Evolutionary conservation across 352 stramenopile species (phyloP), one percentile per base, ranked within the genome.

Genomic region (Globisporangium canariense): DNA sequence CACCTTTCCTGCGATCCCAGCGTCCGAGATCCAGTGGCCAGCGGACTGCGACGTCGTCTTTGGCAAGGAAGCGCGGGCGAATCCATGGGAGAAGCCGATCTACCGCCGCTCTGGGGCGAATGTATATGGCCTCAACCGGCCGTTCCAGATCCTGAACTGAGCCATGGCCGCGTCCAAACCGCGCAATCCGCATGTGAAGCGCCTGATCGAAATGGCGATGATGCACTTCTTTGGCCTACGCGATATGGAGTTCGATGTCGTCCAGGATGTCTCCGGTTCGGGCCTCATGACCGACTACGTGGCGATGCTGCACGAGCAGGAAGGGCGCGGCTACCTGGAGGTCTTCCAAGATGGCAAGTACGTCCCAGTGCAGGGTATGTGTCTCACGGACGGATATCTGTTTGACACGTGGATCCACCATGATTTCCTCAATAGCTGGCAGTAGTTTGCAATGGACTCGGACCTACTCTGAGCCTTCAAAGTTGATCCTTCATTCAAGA

Each of bases 251-350:
- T 4, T 18, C 4, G 5, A 16, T 14, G 14, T 60, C n/a, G 36
- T 71, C 32, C 65, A 71, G 36, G 65, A 71, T 30, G 45, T 67
- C 18, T 50, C 65, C 0, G 65, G 65, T 30, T 71, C 65, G 2
- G 65, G 65, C 3, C 36, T 67, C 32, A 57, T 71, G 30, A 53
- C 46, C 10, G 65, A 71, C 46, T 71, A 71, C 54, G 45, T 71
- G 4, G 59, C 65, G 7, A 38, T 71, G 22, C 47, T 71, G 59
- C 41, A 67, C 30, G 65, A 62, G 18, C 25, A 55, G 16, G 53
- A 67, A 20, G 59, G 60, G 0, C 46, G 56, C 6, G 52, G 52
- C 55, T 71, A 59, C 54, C 45, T 11, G 8, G 20, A 55, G 2
- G 41, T 58, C 13, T 71, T 53, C 28, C 22, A 40, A 11, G 22